Conservation (phyloP, 345 rosid genomes). For the Acer campestre region DNA sequence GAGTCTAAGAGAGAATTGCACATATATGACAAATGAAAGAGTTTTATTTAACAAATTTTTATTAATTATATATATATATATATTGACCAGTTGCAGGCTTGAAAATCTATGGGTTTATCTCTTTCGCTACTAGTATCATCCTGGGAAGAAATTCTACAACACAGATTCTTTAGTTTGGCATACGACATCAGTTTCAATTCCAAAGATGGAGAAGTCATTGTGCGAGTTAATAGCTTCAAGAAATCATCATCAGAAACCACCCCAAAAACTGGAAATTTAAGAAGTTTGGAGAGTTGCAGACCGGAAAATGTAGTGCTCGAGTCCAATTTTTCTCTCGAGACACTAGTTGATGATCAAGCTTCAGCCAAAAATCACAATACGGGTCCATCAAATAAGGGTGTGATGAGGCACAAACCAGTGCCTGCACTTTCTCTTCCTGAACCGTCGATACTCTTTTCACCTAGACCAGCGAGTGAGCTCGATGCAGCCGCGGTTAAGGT, state of each 20-base stretch:
- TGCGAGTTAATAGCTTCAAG: slow-evolving; percentile 37
- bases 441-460: slow-evolving; percentile 58
- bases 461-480: slow-evolving; percentile 70
- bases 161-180: slow-evolving; percentile 25
- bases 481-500: slow-evolving; percentile 85
- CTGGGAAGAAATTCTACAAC: slow-evolving; percentile 37
- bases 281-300: slow-evolving; percentile 33
- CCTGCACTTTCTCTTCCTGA: slow-evolving; percentile 53
- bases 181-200: slow-evolving; percentile 23
- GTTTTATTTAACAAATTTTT: neutral
- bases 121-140: slow-evolving; percentile 45
- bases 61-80: neutral
- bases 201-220: slow-evolving; percentile 18
- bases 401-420: slow-evolving; percentile 11
- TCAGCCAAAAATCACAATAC: slow-evolving; percentile 11
- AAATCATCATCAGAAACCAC: slow-evolving; percentile 29
- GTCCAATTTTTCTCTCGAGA: slow-evolving; percentile 35
- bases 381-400: neutral
- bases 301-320: slow-evolving; percentile 35
- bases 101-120: slow-evolving; percentile 36
- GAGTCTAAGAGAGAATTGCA: too few relatives aligned
- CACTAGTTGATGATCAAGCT: slow-evolving; percentile 15
- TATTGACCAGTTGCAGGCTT: slow-evolving; percentile 19
- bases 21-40: too few relatives aligned
- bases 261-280: slow-evolving; percentile 25